Evolutionary conservation across 2,329 filamentous ascomycete genomes (phyloP).

Genomic region (Botrytis medusae): DNA sequence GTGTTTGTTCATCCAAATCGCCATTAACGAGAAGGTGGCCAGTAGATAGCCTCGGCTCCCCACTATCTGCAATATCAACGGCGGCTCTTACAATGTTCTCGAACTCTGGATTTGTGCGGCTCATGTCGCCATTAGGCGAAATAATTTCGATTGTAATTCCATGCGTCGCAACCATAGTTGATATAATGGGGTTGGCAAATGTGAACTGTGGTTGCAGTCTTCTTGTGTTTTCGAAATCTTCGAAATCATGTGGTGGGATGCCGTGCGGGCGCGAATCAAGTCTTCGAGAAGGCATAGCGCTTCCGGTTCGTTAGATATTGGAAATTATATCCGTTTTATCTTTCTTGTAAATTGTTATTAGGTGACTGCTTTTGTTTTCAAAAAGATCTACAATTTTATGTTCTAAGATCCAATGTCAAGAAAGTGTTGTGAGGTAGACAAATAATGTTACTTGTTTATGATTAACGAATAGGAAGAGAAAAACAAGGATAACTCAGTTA

Average conservation of each 20-base stretch:
- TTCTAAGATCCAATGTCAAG: not conserved
- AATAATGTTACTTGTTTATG: not conserved
- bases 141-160: not conserved
- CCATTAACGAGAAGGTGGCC: not conserved
- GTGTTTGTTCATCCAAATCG: not conserved
- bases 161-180: not conserved
- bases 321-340: not conserved
- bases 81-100: not conserved
- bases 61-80: not conserved
- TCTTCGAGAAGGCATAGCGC: not conserved
- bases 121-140: not conserved
- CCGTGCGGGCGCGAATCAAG: not conserved
- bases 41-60: not conserved
- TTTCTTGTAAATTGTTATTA: not conserved
- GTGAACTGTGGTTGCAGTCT: not conserved
- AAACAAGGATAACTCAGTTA: not conserved
- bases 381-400: not conserved
- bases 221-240: not conserved
- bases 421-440: not conserved
- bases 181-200: too few relatives aligned
- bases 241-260: not conserved
- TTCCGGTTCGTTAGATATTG: not conserved
- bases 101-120: not conserved
- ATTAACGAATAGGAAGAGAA: not conserved
- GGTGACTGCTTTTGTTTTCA: not conserved